Base-by-base conservation (phyloP, 2,329 filamentous ascomycete genomes). In the Fusarium sp. region DNA sequence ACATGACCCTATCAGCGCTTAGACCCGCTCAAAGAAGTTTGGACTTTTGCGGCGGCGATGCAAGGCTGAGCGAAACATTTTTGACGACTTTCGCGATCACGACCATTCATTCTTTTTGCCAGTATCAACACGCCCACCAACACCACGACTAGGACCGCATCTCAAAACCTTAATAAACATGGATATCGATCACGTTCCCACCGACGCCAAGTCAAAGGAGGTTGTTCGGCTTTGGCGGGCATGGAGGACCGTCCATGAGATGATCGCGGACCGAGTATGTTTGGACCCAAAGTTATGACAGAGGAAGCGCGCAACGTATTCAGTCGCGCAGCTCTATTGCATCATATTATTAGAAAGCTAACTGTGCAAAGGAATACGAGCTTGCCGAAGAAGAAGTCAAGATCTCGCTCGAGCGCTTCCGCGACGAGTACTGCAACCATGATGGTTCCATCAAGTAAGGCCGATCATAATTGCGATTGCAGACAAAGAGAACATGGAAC, bases 171-270 rank as follows among this genome's bases (percentile, higher is more conserved):
- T 23, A 58, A 51, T 24, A 40, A 47, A 15, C 36, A 82, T 82
- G 80, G 79, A 81, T 69, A 72, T 74, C 57, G 75, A 76, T 72
- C 78, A 62, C 43, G 79, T 83, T 76, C 80, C 82, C 52, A 83
- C 83, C 56, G 79, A 83, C 43, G 81, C 81, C 67, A 84, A 83
- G 77, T 79, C 82, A 69, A 85, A 85, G 77, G 81, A 83, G 78
- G 79, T 85, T 47, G 82, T 86, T 74, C 89, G 92, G 77, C 88
- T 97, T 72, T 99, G 96, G 95, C 92, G 95, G 79, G 93, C 94
- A 73, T 96, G 93, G 88, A 89, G 89, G 80, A 99, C 96, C 10
- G 89, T 94, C 47, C 93, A 97, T 80, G 93, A 99, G 85, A 97
- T 99, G 95, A 91, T 96, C 73, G 85, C 87, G 65, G 96, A 98